These are phyloP conservation scores for Porphyrellus cyaneotinctus DNA, from an alignment of 768 basidiomycete species.

Conservation along the genomic window DNA sequence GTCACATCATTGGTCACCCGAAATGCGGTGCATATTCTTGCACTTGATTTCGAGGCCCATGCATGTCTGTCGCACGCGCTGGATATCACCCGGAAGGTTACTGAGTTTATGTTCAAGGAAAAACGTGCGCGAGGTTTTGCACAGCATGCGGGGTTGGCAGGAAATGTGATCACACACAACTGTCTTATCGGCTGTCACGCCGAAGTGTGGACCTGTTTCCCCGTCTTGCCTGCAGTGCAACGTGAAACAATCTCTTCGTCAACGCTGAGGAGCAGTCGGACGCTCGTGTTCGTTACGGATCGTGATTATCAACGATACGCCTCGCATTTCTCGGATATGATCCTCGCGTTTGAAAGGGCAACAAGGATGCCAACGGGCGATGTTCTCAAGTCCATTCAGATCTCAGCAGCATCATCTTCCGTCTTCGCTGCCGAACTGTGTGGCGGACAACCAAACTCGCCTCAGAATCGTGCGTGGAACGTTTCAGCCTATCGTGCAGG, in stretches of 20 bases:
- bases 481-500: constrained; percentile 43
- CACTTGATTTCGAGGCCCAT: constrained; percentile 32
- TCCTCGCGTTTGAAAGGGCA: not conserved
- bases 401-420: not conserved
- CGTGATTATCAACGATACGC: constrained; percentile 32
- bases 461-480: constrained; percentile 21
- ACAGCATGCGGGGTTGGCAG: no score
- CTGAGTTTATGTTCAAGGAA: not conserved
- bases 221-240: no score
- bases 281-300: constrained; percentile 44
- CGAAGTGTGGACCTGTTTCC: no score
- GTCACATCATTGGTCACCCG: constrained; percentile 47
- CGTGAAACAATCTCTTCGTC: constrained; percentile 37
- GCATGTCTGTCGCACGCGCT: constrained; percentile 42
- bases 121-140: no score
- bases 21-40: constrained; percentile 40
- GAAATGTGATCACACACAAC: no score
- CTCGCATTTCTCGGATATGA: constrained; percentile 36
- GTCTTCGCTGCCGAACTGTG: no score
- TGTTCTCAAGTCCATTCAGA: not conserved
- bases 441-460: no score
- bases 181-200: no score
- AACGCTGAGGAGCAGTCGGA: constrained; percentile 28
- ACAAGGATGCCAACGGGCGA: not conserved
- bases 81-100: constrained; percentile 25